Conservation (phyloP, 768 basidiomycete genomes). For the Tricholomella constricta region DNA sequence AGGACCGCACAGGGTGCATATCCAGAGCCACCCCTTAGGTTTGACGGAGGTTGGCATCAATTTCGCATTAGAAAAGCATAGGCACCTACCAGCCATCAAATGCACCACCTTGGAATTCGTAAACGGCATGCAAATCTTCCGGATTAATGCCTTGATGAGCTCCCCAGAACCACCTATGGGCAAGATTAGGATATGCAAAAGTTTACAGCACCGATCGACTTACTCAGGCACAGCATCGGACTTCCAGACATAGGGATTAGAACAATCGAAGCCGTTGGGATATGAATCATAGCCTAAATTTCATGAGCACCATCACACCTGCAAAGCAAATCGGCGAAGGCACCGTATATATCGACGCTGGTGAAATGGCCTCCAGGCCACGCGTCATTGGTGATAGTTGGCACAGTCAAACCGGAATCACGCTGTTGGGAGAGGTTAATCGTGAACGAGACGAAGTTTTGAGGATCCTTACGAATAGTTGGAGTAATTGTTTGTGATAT, state of each 20-base stretch:
- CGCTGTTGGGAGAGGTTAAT: constrained; percentile 28
- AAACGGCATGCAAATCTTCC: constrained; percentile 40
- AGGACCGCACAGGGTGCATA: constrained; percentile 35
- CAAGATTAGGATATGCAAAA: neutral
- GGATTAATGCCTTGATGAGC: constrained; percentile 40
- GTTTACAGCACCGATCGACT: neutral
- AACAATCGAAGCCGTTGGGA: constrained; percentile 58
- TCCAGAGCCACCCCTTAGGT: constrained; percentile 41
- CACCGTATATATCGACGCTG: constrained; percentile 52
- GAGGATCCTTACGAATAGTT: constrained; percentile 30
- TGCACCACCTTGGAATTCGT: constrained; percentile 52
- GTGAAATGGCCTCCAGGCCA: constrained; percentile 47
- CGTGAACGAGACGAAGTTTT: neutral
- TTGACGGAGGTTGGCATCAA: neutral
- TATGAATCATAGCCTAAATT: constrained; percentile 45
- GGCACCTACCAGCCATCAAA: constrained; percentile 49
- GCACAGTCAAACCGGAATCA: constrained; percentile 45
- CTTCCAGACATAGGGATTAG: constrained; percentile 46
- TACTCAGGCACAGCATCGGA: constrained; percentile 45
- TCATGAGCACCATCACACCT: neutral
- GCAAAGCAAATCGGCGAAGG: neutral
- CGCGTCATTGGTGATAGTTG: constrained; percentile 49
- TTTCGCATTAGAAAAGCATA: neutral
- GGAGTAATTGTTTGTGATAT: constrained; percentile 37
- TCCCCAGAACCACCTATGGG: constrained; percentile 39